These are phyloP conservation scores for Climacium dendroides DNA, from an alignment of 225 moss, liverwort and hornwort species.

Conservation along the genomic window DNA sequence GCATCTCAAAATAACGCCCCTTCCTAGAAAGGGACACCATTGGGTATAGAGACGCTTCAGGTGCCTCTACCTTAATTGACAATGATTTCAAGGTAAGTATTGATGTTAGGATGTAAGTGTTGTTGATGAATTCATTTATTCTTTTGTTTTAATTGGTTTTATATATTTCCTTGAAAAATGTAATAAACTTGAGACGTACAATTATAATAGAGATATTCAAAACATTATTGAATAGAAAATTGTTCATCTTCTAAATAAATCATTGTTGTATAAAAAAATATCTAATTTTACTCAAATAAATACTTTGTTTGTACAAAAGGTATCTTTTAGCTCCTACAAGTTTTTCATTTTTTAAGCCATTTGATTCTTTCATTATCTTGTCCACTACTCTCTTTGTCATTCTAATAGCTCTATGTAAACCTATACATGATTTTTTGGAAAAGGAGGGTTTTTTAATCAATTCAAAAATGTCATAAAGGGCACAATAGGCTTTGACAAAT, in stretches of 20 bases:
- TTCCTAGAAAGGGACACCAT: too few relatives aligned
- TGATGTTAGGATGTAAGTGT: background rate
- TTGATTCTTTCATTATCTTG: background rate
- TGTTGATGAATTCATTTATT: background rate
- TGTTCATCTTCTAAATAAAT: background rate
- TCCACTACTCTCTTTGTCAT: background rate
- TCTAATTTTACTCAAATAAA: background rate
- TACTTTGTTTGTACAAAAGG: background rate
- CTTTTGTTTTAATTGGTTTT: fast-evolving
- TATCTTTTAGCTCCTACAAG: too few relatives aligned
- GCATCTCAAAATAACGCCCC: too few relatives aligned
- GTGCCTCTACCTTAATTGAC: too few relatives aligned
- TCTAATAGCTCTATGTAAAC: background rate
- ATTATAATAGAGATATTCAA: background rate
- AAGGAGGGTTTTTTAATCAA: fast-evolving
- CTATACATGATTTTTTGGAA: too few relatives aligned
- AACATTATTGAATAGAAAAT: background rate
- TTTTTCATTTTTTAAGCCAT: background rate
- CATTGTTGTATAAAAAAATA: background rate
- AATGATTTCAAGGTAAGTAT: fast-evolving
- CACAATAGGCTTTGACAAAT: background rate
- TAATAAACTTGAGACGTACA: fast-evolving
- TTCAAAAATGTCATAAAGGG: background rate
- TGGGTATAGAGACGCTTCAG: too few relatives aligned
- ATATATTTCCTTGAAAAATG: background rate